Base-by-base conservation (phyloP, 768 basidiomycete genomes). In the Tylopilus rubrobrunneus region DNA sequence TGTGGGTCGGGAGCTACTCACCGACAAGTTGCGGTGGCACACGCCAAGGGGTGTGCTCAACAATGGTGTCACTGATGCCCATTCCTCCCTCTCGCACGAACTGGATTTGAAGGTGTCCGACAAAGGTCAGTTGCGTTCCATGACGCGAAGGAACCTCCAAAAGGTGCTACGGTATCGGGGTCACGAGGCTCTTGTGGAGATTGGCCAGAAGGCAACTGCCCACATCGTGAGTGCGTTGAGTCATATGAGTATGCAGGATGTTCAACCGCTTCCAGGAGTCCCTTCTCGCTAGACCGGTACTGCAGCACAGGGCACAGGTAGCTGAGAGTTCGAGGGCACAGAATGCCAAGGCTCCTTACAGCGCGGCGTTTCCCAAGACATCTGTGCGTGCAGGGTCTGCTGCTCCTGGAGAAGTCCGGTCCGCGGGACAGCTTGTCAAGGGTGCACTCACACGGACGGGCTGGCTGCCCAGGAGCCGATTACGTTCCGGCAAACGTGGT, bases 1-100 rank as follows among this genome's bases (percentile, higher is more conserved):
- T 2, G 79, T 95, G 29, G 97, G 93, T 1, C 84, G 89, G 77
- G 95, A 98, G 63, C 62, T 92, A 34, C 64, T 89, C 53, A 78
- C 78, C 45, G 76, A 80, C 57, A 80, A 76, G 56, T 67, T 90
- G 36, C 74, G 72, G 55, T 70, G 60, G 37, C 67, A 75, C 42
- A 69, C 73, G 19, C 76, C 80, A 15, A 67, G 74, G 41, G 63
- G 73, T 31, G 65, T 86, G 33, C 76, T 85, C 41, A 80, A 82
- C 39, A 67, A 71, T 4, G 83, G 85, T 45, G 74, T 79, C 7
- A 54, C 69, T 21, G 74, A 75, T 49, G 71, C 81, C 4, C 67
- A 69, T 29, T 65, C 77, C 4, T 65, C 84, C 37, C 64, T 90
- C 28, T 72, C 76, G 47, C 59, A 71, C 39, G 87, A 87, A 66